Base-by-base conservation (phyloP, 2,329 filamentous ascomycete genomes). In the Aspergillus hiratsukae region DNA sequence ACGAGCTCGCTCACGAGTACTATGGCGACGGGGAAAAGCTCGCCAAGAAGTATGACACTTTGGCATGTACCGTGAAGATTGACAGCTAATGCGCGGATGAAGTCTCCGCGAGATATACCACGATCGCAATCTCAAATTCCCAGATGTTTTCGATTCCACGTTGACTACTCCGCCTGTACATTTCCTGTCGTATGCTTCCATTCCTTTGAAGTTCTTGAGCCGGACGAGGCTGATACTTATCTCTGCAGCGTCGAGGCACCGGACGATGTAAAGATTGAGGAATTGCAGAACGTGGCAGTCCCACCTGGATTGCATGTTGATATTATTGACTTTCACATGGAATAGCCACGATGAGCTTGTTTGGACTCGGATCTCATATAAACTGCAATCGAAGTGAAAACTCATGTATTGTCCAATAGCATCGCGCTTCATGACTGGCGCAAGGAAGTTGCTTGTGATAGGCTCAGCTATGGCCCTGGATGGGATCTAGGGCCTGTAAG, bases 81-180 rank as follows among this genome's bases (percentile, higher is more conserved):
- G 19, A 23, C 14, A 7, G 14, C 46, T 19, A n/a, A 41, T 17
- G 3, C n/a, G 28, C 35, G 11, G 21, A 43, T 3, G 3, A n/a
- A 61, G 59, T 29, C 21, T 61, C 25, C 45, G 53, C 1, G 0
- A 55, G 1, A 51, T 59, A 48, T 64, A 64, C 46, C 25, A 57
- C 27, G 63, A 54, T 25, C 55, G 52, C 37, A 11, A 57, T 4
- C 49, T 66, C 2, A n/a, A 58, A 5, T 55, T 66, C 35, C 62
- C 64, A 1, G 31, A 65, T 14, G 37, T 58, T 1, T 66, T 57
- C 19, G 59, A 65, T 1, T 64, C 64, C 5, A 63, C 63, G 1
- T 11, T 48, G 46, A 66, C 63, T 1, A 41, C 11, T 1, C 64
- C 63, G 1, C 64, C 63, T n/a, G 49, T 64, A 11, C 58, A 62